phyloP scores from a whole-genome alignment of 2,329 filamentous ascomycete genomes.

The Calonectria pteridis region DNA sequence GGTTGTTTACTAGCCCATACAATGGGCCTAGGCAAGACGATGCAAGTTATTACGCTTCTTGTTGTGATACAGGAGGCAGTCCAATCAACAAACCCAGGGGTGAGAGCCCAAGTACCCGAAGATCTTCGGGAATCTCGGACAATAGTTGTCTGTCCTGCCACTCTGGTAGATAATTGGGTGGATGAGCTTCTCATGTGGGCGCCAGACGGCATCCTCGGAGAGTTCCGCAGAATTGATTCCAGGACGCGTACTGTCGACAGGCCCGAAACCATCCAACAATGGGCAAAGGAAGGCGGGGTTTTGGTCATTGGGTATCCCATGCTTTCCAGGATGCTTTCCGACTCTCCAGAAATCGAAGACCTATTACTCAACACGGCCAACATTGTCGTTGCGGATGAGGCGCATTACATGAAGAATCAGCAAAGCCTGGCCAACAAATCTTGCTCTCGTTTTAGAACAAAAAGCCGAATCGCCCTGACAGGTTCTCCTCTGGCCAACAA shows the following conservation, averaged over 20 bases:
- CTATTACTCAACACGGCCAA: conserved; percentile 72
- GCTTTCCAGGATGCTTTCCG: conserved; percentile 61
- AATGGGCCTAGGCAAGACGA: conserved; percentile 94
- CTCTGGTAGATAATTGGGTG: conserved; percentile 84
- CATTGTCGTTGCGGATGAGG: conserved; percentile 87
- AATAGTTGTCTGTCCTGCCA: conserved; percentile 81
- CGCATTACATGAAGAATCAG: conserved; percentile 81
- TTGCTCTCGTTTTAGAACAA: conserved; percentile 72
- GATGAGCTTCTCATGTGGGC: conserved; percentile 83
- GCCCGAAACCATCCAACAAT: conserved; percentile 62
- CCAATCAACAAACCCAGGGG: conserved; percentile 65
- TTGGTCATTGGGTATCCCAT: conserved; percentile 82
- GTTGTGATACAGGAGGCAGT: conserved; percentile 78
- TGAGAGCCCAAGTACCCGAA: conserved; percentile 76
- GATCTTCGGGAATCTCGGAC: conserved; percentile 72
- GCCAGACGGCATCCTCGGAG: conserved; percentile 66
- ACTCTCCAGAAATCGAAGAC: conserved; percentile 50
- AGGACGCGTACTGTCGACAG: conserved; percentile 53
- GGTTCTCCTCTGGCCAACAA: conserved; percentile 90
- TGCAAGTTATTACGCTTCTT: conserved; percentile 90
- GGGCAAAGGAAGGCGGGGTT: conserved; percentile 76
- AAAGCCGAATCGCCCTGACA: conserved; percentile 83
- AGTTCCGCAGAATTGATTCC: conserved; percentile 67
- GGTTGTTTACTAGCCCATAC: conserved; percentile 89
- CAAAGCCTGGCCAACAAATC: conserved; percentile 64